A percentile compares a stretch with the other conserved stretches of the same genome.
phyloP scores from a whole-genome alignment of 805 yeast genomes.

The Saitoella complicata region DNA sequence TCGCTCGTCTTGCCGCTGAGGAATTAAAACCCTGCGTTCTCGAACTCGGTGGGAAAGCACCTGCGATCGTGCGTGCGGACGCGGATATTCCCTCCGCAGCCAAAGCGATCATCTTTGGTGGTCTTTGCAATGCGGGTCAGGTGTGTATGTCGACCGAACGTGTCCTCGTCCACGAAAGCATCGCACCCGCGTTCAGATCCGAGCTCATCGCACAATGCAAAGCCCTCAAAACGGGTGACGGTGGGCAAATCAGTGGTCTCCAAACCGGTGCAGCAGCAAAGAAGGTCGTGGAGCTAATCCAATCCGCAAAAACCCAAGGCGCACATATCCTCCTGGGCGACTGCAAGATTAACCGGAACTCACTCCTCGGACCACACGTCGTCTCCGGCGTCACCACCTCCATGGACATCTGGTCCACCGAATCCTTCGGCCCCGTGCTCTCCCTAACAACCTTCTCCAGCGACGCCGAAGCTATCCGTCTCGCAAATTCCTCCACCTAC shows the following conservation, averaged over 20 bases:
- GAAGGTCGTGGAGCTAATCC: no score
- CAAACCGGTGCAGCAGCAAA: no score
- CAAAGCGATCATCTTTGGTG: constrained; percentile 53
- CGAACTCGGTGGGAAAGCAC: constrained; percentile 81
- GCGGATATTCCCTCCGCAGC: constrained; percentile 54
- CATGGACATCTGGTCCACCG: background rate
- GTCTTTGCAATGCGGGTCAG: constrained; percentile 80
- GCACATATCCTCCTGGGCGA: no score
- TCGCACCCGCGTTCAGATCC: constrained; percentile 41
- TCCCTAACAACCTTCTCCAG: background rate
- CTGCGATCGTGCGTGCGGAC: constrained; percentile 59
- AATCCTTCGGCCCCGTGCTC: background rate
- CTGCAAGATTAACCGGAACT: background rate
- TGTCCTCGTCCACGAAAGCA: constrained; percentile 58
- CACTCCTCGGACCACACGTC: background rate
- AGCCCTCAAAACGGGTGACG: no score
- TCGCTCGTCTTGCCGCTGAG: constrained; percentile 55
- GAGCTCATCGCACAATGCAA: no score
- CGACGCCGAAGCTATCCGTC: background rate
- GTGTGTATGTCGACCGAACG: constrained; percentile 89
- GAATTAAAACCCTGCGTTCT: constrained; percentile 61
- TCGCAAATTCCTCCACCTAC: background rate
- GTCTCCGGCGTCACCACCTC: background rate
- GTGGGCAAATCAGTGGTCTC: no score
- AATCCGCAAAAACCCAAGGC: no score